Conservation (phyloP, 176 grass and related monocot genomes). For the Chloris gayana region DNA sequence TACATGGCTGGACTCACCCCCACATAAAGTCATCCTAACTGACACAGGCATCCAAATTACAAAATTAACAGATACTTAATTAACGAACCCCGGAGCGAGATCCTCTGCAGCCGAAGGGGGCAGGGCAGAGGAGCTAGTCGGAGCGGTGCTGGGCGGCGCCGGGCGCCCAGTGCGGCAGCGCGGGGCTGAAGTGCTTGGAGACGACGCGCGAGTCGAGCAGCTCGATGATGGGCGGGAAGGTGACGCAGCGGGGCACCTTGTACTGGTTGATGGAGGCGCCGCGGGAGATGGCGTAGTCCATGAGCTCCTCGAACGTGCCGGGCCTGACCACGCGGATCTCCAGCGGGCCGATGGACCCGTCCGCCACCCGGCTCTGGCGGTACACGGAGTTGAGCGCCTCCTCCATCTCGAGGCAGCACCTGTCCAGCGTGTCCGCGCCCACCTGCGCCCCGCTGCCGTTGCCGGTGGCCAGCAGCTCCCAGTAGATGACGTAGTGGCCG, state of each 20-base stretch:
- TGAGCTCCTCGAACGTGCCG: constrained; percentile 92
- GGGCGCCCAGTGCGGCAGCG: constrained; percentile 72
- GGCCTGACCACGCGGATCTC: constrained; percentile 83
- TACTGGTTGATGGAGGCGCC: constrained; percentile 97
- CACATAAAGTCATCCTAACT: constrained; percentile 29
- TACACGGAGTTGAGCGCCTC: constrained; percentile 85
- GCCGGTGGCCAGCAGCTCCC: constrained; percentile 62
- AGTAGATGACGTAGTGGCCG: constrained; percentile 95
- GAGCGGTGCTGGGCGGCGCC: constrained; percentile 45
- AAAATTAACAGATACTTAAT: constrained; percentile 35
- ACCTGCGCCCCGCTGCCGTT: not conserved
- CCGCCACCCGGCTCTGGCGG: constrained; percentile 88
- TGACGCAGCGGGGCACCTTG: constrained; percentile 87
- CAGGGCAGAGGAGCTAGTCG: constrained; percentile 13
- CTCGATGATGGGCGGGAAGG: constrained; percentile 87
- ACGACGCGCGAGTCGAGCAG: constrained; percentile 90
- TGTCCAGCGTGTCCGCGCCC: constrained; percentile 43
- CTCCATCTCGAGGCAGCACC: constrained; percentile 88
- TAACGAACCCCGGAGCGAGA: not conserved
- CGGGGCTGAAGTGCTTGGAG: constrained; percentile 82
- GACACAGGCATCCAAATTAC: constrained; percentile 37
- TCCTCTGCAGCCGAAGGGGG: not conserved
- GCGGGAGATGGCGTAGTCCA: constrained; percentile 91
- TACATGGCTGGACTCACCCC: constrained; percentile 37
- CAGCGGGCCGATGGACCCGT: constrained; percentile 85